Base-by-base conservation (phyloP, 192 early-diverging fungal genomes). In the Fimicolochytrium jonesii region DNA sequence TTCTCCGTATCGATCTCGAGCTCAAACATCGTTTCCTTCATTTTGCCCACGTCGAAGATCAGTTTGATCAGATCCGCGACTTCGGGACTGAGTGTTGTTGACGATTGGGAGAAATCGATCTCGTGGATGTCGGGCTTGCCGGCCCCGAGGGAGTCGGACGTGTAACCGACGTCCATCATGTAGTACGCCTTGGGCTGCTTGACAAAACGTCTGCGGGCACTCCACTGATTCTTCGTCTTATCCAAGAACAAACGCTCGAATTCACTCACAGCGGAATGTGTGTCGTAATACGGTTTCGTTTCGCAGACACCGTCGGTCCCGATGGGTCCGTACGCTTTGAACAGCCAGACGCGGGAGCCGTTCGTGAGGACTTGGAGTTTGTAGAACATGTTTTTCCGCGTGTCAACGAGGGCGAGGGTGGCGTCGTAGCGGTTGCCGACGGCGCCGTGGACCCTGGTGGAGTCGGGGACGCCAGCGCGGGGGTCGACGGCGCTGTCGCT, bases 241-340 rank as follows among this genome's bases (percentile, higher is more conserved):
- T 59, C 39, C 42, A 7, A 29, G 31, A 30, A 59, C 2, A 59
- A 42, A 2, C 39, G 39, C 15, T 39, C 26, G 25, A 59, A 59
- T 29, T 44, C 39, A 22, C 17, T 47, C 11, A 18, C 23, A 31
- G 23, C 17, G 2, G 4, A 31, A 6, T 46, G 1, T 5, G 48
- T 22, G 20, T 7, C 11, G 42, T 2, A 2, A 6, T 59, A 28
- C 41, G 31, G 5, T 17, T 41, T 56, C 58, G 32, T 22, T 47
- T n/a, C n/a, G 6, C 64, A 53, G 29, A 53, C 64, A 11, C 26
- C 11, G 3, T 6, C 37, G 1, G 64, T 66, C 20, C 66, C 66
- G 31, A 68, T 37, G 4, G 57, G 66, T 11, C 66, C 66, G 57
- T 58, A 68, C n/a, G 50, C 47, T 6, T 58, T 45, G 35, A 68